Evolutionary conservation across 2,329 filamentous ascomycete species (phyloP), one percentile per base, ranked within the genome.

Genomic region (Xylaria arbuscula): DNA sequence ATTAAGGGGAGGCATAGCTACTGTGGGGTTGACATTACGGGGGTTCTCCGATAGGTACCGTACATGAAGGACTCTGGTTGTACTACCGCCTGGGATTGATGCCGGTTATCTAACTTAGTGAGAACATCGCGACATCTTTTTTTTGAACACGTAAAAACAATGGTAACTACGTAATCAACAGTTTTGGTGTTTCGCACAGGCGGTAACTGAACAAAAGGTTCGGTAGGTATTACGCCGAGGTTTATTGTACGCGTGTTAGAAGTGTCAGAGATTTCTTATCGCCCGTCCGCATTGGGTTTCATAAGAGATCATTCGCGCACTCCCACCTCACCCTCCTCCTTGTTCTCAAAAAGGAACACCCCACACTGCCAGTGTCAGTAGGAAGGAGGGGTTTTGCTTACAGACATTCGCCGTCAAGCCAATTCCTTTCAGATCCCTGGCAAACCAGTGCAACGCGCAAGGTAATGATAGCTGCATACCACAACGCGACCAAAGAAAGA

Each of bases 291-390:
- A 17, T 22, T 10, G 34, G 34, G 32, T 11, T 55, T 55, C 34
- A 40, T 15, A 4, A 10, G 32, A 55, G 17, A 50, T 24, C 32
- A 19, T 50, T 24, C 24, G 19, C n/a, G 19, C 34, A 48, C 1
- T 15, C 40, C 40, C 6, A 15, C 19, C 11, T 28, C n/a, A n/a
- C 19, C 36, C 10, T 55, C n/a, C 15, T 55, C 6, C 10, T 10
- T 13, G 13, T 28, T 32, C 47, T 17, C 8, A 45, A 54, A 13
- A 17, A 19, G 19, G 48, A 50, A 64, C 47, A 38, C 62, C 62
- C 54, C 62, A 53, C 28, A 42, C 34, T 32, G 45, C 24, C 22
- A 22, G 10, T 32, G 45, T n/a, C 22, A 22, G 10, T 17, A 48
- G 17, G 19, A 40, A 22, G n/a, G 50, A 7, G 32, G 42, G 51